Evolutionary conservation across 1,284 basidiomycete genomes (phyloP).

Genomic region (Papiliotrema terrestris): DNA sequence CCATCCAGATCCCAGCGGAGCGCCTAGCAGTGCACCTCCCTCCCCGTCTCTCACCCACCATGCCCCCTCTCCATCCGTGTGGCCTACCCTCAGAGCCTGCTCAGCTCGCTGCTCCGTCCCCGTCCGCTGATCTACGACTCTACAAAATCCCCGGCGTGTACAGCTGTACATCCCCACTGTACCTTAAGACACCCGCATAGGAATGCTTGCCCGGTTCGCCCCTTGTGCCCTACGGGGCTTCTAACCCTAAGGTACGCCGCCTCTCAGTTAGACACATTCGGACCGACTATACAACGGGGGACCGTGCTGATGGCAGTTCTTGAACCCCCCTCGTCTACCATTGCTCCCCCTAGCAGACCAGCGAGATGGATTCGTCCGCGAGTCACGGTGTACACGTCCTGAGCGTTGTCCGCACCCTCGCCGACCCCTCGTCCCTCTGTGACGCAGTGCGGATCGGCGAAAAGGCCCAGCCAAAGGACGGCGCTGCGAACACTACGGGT

Average conservation of each 20-base stretch:
- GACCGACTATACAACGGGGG: not conserved
- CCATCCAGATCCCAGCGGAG: too few relatives aligned
- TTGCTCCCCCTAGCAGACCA: not conserved
- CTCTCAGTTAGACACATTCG: not conserved
- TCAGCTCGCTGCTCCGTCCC: too few relatives aligned
- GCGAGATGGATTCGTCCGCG: not conserved
- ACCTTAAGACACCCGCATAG: conserved; percentile 1
- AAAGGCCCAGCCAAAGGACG: conserved; percentile 1
- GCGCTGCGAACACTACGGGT: not conserved
- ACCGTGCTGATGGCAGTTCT: not conserved
- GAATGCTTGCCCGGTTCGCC: not conserved
- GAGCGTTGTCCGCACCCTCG: conserved; percentile 5
- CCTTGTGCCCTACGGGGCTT: conserved; percentile 5
- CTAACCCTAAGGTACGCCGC: conserved; percentile 8
- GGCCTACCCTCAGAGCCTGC: too few relatives aligned
- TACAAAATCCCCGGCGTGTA: not conserved
- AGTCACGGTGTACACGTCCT: not conserved
- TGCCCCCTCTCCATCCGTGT: too few relatives aligned
- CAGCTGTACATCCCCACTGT: not conserved
- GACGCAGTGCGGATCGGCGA: not conserved
- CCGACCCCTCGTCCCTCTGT: not conserved
- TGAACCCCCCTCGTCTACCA: conserved; percentile 1
- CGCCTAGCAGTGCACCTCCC: too few relatives aligned
- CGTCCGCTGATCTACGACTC: too few relatives aligned
- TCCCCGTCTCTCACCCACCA: too few relatives aligned